Evolutionary conservation across 2,329 filamentous ascomycete species (phyloP).

Genomic region (Diaporthe sp.): DNA sequence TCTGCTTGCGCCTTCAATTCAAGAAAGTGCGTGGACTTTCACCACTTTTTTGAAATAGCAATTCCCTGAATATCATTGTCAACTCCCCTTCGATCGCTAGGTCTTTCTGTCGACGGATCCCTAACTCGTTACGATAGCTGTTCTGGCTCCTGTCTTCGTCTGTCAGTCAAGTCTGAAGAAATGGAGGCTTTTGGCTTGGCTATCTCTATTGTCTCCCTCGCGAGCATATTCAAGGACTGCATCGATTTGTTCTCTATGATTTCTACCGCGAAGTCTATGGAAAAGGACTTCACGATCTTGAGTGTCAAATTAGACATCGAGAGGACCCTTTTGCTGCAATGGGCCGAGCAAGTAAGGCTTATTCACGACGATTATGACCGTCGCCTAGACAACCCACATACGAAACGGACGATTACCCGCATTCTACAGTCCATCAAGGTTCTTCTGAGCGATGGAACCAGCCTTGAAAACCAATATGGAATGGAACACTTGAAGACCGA

Average conservation of each 20-base stretch:
- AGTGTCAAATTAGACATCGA: neutral
- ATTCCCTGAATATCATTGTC: neutral
- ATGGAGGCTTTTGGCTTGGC: neutral
- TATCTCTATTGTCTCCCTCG: neutral
- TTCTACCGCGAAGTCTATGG: neutral
- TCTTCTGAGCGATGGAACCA: neutral
- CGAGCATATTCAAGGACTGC: neutral
- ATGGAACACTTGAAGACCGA: neutral
- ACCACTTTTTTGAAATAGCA: neutral
- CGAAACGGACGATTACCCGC: neutral
- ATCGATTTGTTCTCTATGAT: neutral
- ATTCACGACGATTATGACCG: neutral
- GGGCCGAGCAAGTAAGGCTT: neutral
- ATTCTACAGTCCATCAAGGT: neutral
- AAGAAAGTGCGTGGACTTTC: neutral
- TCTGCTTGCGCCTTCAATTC: neutral
- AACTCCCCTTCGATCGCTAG: no score
- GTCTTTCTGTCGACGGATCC: no score
- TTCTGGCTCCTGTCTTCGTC: neutral
- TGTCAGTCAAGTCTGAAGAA: neutral
- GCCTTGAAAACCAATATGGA: neutral
- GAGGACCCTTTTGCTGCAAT: neutral
- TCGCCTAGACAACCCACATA: neutral
- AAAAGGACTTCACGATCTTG: neutral
- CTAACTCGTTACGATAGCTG: neutral